Evolutionary conservation across 371 early-diverging fungal species (phyloP).

Genomic region (Saksenaea oblongispora): DNA sequence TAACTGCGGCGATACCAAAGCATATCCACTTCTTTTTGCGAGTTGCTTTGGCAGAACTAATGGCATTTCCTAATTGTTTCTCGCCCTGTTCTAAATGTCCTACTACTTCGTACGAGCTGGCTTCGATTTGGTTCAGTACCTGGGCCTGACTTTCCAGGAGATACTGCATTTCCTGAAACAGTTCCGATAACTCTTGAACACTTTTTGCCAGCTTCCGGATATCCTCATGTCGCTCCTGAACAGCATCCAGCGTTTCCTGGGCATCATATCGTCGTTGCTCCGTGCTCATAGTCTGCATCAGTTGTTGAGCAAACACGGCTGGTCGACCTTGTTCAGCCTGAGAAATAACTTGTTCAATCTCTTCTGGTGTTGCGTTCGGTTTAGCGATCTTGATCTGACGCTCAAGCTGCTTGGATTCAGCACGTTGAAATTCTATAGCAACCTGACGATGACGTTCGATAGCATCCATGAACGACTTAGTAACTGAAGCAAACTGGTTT

Average conservation of each 20-base stretch:
- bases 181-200: constrained; percentile 40
- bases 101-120: constrained; percentile 34
- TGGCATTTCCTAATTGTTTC: constrained; percentile 34
- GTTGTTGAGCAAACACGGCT: constrained; percentile 49
- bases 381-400: constrained; percentile 53
- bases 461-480: constrained; percentile 44
- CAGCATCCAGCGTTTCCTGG: constrained; percentile 47
- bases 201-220: constrained; percentile 46
- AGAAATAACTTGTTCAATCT: constrained; percentile 45
- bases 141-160: constrained; percentile 44
- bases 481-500: constrained; percentile 46
- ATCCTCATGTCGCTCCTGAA: constrained; percentile 54
- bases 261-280: constrained; percentile 46
- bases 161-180: constrained; percentile 51
- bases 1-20: constrained; percentile 41
- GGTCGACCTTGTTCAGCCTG: constrained; percentile 45
- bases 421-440: constrained; percentile 47
- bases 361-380: constrained; percentile 47
- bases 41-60: constrained; percentile 33
- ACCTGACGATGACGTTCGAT: constrained; percentile 44
- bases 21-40: constrained; percentile 55
- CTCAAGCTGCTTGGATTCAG: constrained; percentile 42
- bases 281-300: constrained; percentile 38
- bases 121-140: constrained; percentile 44
- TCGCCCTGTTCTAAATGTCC: constrained; percentile 38